Evolutionary conservation across 805 yeast species (phyloP).

Genomic region (Kuraishia floccosa): DNA sequence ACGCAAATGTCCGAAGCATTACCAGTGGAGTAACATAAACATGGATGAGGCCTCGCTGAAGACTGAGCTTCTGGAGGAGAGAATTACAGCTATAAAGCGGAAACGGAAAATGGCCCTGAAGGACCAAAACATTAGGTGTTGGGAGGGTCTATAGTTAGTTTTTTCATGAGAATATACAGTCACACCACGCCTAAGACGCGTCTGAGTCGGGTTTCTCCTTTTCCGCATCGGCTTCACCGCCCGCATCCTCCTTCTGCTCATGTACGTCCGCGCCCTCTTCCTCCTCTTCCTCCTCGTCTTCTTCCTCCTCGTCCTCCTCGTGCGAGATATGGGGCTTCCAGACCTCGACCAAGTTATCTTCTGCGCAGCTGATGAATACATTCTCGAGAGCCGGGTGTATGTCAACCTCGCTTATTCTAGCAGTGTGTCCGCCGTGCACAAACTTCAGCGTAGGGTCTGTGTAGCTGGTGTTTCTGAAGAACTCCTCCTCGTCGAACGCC

Average conservation of each 20-base stretch:
- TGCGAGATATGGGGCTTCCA: constrained; percentile 57
- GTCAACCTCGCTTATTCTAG: constrained; percentile 51
- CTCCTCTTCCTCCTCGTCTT: constrained; percentile 27
- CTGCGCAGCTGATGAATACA: constrained; percentile 58
- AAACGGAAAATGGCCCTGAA: constrained; percentile 20
- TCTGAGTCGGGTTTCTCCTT: neutral
- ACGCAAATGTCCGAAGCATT: constrained; percentile 43
- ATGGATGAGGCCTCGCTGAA: constrained; percentile 22
- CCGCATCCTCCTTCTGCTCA: constrained; percentile 2
- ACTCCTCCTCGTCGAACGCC: constrained; percentile 39
- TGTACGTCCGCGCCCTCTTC: constrained; percentile 6
- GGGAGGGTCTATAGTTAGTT: constrained; percentile 11
- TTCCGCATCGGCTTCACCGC: constrained; percentile 4
- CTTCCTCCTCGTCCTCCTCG: constrained; percentile 24
- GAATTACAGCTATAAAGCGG: constrained; percentile 10
- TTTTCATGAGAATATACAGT: too few species aligned
- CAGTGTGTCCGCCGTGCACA: constrained; percentile 83
- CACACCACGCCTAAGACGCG: too few species aligned
- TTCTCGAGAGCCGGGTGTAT: constrained; percentile 54
- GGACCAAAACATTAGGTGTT: constrained; percentile 23
- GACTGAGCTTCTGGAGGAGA: constrained; percentile 14
- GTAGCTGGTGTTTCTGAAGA: constrained; percentile 38
- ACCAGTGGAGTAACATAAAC: constrained; percentile 19
- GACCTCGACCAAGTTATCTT: constrained; percentile 63
- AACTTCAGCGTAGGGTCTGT: constrained; percentile 71